Conservation (phyloP, 192 early-diverging fungal genomes). For the Podila horticola region DNA sequence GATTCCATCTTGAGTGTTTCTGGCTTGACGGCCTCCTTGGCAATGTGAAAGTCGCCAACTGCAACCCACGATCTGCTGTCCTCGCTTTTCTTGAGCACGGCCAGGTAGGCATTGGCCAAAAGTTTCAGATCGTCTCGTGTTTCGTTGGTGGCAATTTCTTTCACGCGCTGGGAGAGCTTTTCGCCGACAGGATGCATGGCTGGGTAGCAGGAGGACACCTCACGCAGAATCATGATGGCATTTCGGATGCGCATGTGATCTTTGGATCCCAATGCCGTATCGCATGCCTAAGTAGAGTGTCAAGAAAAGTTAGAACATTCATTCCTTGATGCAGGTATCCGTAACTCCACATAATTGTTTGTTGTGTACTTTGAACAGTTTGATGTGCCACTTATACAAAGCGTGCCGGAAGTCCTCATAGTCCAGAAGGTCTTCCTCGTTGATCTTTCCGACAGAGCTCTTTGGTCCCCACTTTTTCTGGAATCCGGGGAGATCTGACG, state of each 20-base stretch:
- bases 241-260: constrained; percentile 84
- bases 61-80: constrained; percentile 25
- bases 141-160: constrained; percentile 65
- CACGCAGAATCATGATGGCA: constrained; percentile 75
- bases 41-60: constrained; percentile 27
- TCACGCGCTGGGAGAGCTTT: constrained; percentile 51
- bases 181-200: constrained; percentile 65
- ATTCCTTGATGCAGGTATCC: not conserved
- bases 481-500: constrained; percentile 73
- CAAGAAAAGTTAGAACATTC: not conserved
- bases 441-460: constrained; percentile 33
- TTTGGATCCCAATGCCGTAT: constrained; percentile 58
- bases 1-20: not conserved
- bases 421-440: constrained; percentile 59
- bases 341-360: not conserved
- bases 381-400: constrained; percentile 80
- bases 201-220: constrained; percentile 72
- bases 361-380: constrained; percentile 51
- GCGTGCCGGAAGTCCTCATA: constrained; percentile 71
- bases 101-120: constrained; percentile 68
- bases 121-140: constrained; percentile 77
- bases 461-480: constrained; percentile 69
- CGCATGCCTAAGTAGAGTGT: constrained; percentile 25
- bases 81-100: constrained; percentile 34
- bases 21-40: not conserved